Evolutionary conservation across 768 basidiomycete genomes (phyloP).

Genomic region (Lactifluus piperatus): DNA sequence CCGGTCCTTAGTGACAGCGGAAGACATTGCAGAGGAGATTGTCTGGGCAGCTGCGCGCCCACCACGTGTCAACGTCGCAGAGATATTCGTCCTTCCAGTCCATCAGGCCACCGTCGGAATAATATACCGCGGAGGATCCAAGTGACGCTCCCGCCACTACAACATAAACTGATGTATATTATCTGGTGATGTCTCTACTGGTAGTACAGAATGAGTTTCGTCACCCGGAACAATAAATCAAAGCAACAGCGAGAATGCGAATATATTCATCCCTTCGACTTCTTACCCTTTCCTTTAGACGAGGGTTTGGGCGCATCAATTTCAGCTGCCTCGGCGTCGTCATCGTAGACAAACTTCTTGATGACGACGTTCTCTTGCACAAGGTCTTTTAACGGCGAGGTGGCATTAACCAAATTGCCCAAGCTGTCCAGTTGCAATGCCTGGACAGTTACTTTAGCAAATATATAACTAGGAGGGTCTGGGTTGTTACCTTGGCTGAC

Average conservation of each 20-base stretch:
- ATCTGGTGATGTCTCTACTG: not conserved
- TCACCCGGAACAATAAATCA: conserved; percentile 9
- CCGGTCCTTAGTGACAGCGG: conserved; percentile 49
- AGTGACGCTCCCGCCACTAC: conserved; percentile 21
- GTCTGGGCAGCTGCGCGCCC: conserved; percentile 94
- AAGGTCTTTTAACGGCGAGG: conserved; percentile 47
- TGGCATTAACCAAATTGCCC: conserved; percentile 58
- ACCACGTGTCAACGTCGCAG: conserved; percentile 85
- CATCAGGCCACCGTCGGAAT: conserved; percentile 69
- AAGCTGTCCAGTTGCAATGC: conserved; percentile 54
- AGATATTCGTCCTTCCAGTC: conserved; percentile 67
- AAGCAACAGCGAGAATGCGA: conserved; percentile 13
- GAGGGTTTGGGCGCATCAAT: conserved; percentile 28
- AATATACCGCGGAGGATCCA: conserved; percentile 37
- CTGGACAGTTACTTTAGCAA: conserved; percentile 29
- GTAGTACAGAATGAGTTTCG: not conserved
- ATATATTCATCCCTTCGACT: conserved; percentile 36
- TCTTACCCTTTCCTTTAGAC: conserved; percentile 40
- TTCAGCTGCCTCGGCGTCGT: conserved; percentile 34
- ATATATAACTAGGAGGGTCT: not conserved
- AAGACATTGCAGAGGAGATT: conserved; percentile 95
- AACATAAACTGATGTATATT: not conserved
- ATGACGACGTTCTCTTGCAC: conserved; percentile 58
- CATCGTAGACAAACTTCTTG: conserved; percentile 75
- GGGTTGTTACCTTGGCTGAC: conserved; percentile 50